Evolutionary conservation across 306 rosid species (phyloP).

Genomic region (Cajanus cajan): DNA sequence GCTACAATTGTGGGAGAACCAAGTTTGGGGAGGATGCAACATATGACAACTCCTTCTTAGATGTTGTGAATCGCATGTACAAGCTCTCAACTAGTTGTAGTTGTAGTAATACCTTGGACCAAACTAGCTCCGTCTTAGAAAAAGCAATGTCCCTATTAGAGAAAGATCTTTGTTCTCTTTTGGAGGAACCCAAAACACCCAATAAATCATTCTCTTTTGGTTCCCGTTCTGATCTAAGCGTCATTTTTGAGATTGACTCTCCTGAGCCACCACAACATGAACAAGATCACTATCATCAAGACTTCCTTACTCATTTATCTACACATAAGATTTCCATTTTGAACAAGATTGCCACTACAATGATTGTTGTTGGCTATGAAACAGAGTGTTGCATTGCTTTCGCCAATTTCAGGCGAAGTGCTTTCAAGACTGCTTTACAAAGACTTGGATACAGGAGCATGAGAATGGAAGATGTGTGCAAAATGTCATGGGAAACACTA

Average conservation of each 20-base stretch:
- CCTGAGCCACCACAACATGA: not conserved
- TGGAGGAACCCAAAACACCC: conserved; percentile 30
- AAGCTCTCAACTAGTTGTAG: conserved; percentile 25
- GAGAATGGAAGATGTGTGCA: conserved; percentile 61
- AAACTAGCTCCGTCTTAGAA: conserved; percentile 42
- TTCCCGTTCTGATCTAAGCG: conserved; percentile 1
- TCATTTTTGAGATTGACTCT: not conserved
- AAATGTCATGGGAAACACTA: conserved; percentile 65
- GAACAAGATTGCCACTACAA: conserved; percentile 48
- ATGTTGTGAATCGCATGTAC: conserved; percentile 40
- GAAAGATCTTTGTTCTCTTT: conserved; percentile 47
- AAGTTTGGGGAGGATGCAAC: conserved; percentile 45
- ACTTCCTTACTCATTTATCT: conserved; percentile 38
- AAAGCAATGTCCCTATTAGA: conserved; percentile 59
- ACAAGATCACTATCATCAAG: not conserved
- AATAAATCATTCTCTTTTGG: conserved; percentile 39
- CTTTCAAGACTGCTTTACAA: conserved; percentile 43
- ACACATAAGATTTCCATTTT: conserved; percentile 35
- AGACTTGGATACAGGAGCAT: conserved; percentile 41
- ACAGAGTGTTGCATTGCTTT: conserved; percentile 61
- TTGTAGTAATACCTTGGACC: conserved; percentile 33
- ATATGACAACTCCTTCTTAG: conserved; percentile 39
- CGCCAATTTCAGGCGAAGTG: conserved; percentile 40
- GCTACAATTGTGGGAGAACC: conserved; percentile 19
- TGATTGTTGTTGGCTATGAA: conserved; percentile 63